phyloP scores from a whole-genome alignment of 2,329 filamentous ascomycete species.

The Phoma herbarum region DNA sequence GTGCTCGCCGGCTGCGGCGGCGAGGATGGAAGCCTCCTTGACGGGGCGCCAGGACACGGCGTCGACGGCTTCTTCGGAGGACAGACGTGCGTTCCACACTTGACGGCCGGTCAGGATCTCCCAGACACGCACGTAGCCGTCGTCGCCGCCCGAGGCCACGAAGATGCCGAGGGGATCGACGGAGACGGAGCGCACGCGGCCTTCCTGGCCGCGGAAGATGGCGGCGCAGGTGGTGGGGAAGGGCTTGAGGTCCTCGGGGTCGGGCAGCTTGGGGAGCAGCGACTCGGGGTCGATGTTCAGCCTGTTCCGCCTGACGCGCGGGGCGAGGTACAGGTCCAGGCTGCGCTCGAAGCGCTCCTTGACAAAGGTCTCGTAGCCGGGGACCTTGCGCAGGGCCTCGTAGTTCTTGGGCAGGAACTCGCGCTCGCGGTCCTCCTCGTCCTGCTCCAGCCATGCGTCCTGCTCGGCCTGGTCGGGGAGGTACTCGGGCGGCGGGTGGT shows the following conservation, averaged over 20 bases:
- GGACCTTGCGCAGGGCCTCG: constrained; percentile 86
- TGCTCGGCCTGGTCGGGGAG: constrained; percentile 85
- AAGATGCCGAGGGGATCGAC: constrained; percentile 87
- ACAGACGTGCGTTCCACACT: constrained; percentile 83
- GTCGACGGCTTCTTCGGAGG: constrained; percentile 80
- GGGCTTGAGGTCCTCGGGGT: constrained; percentile 90
- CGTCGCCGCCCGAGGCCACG: constrained; percentile 91
- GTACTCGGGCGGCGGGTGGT: constrained; percentile 95
- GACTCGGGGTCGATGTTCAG: constrained; percentile 97
- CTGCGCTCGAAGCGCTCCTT: constrained; percentile 97
- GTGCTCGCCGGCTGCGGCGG: constrained; percentile 84
- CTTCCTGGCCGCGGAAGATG: constrained; percentile 86
- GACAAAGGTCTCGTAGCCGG: constrained; percentile 87
- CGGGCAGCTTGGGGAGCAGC: constrained; percentile 89
- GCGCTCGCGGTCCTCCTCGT: constrained; percentile 89
- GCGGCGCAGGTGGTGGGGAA: constrained; percentile 92
- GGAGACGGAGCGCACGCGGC: constrained; percentile 82
- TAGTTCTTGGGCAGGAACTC: constrained; percentile 87
- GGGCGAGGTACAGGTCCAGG: constrained; percentile 93
- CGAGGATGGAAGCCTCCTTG: constrained; percentile 80
- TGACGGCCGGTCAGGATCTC: constrained; percentile 85
- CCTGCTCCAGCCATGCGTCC: constrained; percentile 82
- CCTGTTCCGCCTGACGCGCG: constrained; percentile 88
- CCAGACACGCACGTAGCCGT: constrained; percentile 92
- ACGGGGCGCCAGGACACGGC: constrained; percentile 89